Conservation (phyloP, 306 rosid species). For the Corylus avellana region DNA sequence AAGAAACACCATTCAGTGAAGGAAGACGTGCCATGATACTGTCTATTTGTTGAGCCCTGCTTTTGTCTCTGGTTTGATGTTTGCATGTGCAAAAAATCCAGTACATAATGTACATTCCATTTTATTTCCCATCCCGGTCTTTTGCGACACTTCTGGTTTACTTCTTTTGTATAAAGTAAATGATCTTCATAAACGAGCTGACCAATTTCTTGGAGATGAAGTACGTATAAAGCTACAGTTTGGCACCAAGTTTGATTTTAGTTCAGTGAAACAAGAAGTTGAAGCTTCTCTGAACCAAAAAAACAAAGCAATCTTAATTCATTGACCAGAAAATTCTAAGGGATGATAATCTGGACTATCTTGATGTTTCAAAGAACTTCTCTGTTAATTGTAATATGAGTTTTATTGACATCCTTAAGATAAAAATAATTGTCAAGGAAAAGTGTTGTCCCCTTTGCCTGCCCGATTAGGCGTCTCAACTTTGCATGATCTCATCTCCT, state of each 20-base stretch:
- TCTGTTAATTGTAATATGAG: neutral
- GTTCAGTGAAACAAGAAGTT: neutral
- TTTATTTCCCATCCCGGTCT: neutral
- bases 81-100: neutral
- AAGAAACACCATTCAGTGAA: slow-evolving; percentile 1
- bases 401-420: neutral
- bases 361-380: neutral
- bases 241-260: neutral
- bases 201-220: neutral
- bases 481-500: neutral
- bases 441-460: neutral
- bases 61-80: slow-evolving; percentile 28
- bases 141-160: slow-evolving; percentile 1
- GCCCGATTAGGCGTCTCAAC: neutral
- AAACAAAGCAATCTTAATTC: neutral
- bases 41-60: slow-evolving; percentile 24
- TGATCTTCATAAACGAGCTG: neutral
- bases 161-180: neutral
- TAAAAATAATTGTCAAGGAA: neutral
- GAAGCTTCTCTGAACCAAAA: neutral
- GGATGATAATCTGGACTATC: neutral
- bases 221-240: neutral
- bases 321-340: neutral
- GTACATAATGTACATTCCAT: neutral
- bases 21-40: slow-evolving; percentile 16